Evolutionary conservation across 1,284 basidiomycete genomes (phyloP).

Genomic region (Rhodotorula sp.): DNA sequence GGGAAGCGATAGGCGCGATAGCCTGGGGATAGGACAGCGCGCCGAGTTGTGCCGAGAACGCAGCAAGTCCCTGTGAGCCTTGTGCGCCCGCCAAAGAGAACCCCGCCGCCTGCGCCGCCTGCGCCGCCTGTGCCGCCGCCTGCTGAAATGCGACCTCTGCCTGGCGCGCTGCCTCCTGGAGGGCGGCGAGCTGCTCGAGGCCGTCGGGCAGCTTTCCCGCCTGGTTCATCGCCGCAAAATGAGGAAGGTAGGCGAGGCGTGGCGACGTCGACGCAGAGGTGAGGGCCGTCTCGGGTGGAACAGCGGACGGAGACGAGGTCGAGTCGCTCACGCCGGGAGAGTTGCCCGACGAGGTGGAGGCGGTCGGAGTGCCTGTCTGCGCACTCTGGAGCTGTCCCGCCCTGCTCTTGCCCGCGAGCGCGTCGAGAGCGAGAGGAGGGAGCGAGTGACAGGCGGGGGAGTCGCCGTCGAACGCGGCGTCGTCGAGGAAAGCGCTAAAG

Average conservation of each 20-base stretch:
- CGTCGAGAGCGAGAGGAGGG: too few relatives aligned
- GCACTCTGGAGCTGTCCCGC: too few relatives aligned
- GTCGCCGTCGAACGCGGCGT: not conserved
- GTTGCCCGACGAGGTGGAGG: conserved; percentile 19
- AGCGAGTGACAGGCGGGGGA: not conserved
- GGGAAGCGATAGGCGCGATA: too few relatives aligned
- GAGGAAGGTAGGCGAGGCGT: not conserved
- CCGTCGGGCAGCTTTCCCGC: conserved; percentile 18
- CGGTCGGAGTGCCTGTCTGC: not conserved
- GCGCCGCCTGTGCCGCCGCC: not conserved
- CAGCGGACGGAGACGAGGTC: conserved; percentile 5
- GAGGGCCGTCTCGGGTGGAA: conserved; percentile 16
- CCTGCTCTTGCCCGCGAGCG: too few relatives aligned
- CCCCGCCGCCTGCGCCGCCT: not conserved
- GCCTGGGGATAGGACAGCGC: too few relatives aligned
- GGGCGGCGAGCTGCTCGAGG: conserved; percentile 22
- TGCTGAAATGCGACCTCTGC: not conserved
- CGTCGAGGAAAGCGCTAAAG: conserved; percentile 17
- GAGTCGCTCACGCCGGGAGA: conserved; percentile 19
- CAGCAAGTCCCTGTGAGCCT: not conserved
- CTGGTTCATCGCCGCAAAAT: not conserved
- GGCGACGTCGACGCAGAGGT: conserved; percentile 22
- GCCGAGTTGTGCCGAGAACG: too few relatives aligned
- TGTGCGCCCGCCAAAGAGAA: not conserved
- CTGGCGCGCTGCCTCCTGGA: conserved; percentile 14